Conservation (phyloP, 176 grass and related monocot genomes). For the Carex littledalei region DNA sequence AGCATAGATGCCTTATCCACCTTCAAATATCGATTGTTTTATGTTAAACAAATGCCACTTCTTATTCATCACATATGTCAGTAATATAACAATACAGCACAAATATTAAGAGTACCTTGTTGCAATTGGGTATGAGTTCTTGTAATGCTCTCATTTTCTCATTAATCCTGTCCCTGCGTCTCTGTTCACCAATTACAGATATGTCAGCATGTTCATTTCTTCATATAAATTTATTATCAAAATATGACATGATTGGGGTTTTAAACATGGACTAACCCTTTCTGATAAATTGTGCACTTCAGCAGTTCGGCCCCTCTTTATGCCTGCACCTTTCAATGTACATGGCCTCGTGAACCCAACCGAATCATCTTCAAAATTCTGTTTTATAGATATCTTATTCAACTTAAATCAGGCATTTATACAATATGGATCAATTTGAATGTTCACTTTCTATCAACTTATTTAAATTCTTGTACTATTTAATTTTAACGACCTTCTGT, state of each 20-base stretch:
- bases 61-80: background rate
- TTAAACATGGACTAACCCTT: conserved; percentile 51
- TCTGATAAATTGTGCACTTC: conserved; percentile 95
- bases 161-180: conserved; percentile 20
- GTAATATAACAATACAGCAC: background rate
- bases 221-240: background rate
- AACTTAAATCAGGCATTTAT: background rate
- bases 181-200: conserved; percentile 11
- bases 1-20: conserved; percentile 31
- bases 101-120: conserved; percentile 18
- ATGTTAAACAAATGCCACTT: background rate
- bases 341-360: conserved; percentile 19
- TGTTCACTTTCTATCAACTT: background rate
- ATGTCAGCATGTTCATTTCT: background rate
- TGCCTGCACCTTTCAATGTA: conserved; percentile 26
- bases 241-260: background rate
- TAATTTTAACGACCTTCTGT: background rate
- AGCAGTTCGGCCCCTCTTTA: conserved; percentile 63
- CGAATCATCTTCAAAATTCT: conserved; percentile 35
- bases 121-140: conserved; percentile 25
- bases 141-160: conserved; percentile 25
- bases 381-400: background rate
- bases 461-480: background rate
- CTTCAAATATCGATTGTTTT: background rate
- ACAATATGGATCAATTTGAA: background rate